Evolutionary conservation across 2,329 filamentous ascomycete genomes (phyloP).

Genomic region (Aspergillus quadricinctus): DNA sequence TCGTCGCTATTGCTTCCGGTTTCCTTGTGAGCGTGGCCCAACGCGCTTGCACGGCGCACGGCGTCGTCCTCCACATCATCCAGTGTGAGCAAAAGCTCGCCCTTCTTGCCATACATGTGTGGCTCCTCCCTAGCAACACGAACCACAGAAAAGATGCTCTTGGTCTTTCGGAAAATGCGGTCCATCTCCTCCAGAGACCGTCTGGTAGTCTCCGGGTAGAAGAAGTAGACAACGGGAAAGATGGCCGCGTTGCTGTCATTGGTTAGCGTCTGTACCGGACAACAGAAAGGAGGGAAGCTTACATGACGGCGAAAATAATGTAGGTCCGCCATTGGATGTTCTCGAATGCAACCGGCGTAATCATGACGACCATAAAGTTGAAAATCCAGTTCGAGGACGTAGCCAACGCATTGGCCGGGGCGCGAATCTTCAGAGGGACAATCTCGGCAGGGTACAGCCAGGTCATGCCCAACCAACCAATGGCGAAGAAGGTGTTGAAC

Average conservation of each 20-base stretch:
- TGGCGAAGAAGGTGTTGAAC: constrained; percentile 65
- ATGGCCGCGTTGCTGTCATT: constrained; percentile 48
- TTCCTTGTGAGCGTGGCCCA: constrained; percentile 17
- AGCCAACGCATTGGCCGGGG: constrained; percentile 60
- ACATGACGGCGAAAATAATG: constrained; percentile 54
- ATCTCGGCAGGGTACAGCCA: constrained; percentile 51
- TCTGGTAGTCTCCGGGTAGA: constrained; percentile 58
- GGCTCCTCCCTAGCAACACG: constrained; percentile 49
- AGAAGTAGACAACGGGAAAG: constrained; percentile 55
- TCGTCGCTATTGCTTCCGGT: constrained; percentile 12
- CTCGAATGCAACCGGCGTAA: constrained; percentile 57
- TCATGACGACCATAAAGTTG: constrained; percentile 65
- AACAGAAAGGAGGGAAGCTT: constrained; percentile 17
- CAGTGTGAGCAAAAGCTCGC: constrained; percentile 53
- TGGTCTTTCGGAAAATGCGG: constrained; percentile 58
- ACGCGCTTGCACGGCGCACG: constrained; percentile 28
- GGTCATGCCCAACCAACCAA: constrained; percentile 60
- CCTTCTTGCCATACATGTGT: constrained; percentile 55
- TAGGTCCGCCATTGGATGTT: constrained; percentile 55
- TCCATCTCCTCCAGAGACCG: constrained; percentile 66
- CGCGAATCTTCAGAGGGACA: constrained; percentile 55
- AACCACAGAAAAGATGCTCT: constrained; percentile 47
- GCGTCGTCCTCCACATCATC: constrained; percentile 42
- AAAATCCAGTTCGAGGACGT: constrained; percentile 59
- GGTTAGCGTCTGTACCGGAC: constrained; percentile 5